Evolutionary conservation across 169 alveolate species (phyloP).

Genomic region (Plasmodium vivax): DNA sequence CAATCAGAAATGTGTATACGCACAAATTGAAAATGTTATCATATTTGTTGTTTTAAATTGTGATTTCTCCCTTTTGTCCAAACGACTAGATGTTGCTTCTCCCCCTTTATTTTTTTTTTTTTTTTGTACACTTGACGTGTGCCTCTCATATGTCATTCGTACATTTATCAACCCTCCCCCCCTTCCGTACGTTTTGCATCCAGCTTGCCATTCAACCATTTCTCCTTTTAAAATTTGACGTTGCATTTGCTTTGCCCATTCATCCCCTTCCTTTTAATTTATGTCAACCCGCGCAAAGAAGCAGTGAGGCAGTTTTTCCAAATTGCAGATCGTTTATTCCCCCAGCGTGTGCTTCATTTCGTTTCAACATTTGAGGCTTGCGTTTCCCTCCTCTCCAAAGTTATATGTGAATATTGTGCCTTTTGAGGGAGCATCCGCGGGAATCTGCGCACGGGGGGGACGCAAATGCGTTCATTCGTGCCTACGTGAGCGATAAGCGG

Average conservation of each 20-base stretch:
- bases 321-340: not conserved
- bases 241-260: conserved; percentile 2
- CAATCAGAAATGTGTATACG: conserved; percentile 23
- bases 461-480: not conserved
- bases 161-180: not conserved
- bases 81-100: conserved; percentile 46
- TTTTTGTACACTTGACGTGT: not conserved
- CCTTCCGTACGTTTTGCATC: not conserved
- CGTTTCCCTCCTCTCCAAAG: not conserved
- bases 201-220: not conserved
- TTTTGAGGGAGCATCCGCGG: not conserved
- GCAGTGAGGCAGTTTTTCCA: not conserved
- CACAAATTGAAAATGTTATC: conserved; percentile 11
- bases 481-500: not conserved
- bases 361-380: not conserved
- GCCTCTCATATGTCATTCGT: not conserved
- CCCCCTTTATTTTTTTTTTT: not conserved
- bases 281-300: not conserved
- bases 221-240: conserved; percentile 17
- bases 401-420: not conserved
- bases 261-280: conserved; percentile 10
- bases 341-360: not conserved
- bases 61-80: conserved; percentile 16
- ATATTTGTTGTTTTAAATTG: conserved; percentile 63
- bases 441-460: not conserved